These are phyloP conservation scores for Skeletonema costatum DNA, from an alignment of 108 stramenopile species.

Conservation along the genomic window DNA sequence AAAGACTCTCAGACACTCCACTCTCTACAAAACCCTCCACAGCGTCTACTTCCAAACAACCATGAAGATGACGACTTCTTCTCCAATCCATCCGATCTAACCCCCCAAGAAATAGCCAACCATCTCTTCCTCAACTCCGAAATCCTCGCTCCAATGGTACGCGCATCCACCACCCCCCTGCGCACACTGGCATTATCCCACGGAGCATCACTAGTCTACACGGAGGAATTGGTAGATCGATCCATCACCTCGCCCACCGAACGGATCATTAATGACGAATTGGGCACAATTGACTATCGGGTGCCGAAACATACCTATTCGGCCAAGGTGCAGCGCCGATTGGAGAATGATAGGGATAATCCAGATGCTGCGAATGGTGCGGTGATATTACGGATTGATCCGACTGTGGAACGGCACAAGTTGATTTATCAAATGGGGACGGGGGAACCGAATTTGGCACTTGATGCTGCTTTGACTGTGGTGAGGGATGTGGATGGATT, in stretches of 20 bases:
- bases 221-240: constrained; percentile 96
- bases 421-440: constrained; percentile 95
- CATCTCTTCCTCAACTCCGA: constrained; percentile 32
- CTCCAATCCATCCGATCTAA: background rate
- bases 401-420: constrained; percentile 64
- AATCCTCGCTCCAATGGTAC: constrained; percentile 91
- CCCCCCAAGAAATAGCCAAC: constrained; percentile 40
- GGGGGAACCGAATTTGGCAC: constrained; percentile 80
- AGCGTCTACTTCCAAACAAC: background rate
- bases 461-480: constrained; percentile 80
- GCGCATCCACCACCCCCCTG: constrained; percentile 91
- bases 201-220: constrained; percentile 91
- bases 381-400: constrained; percentile 76
- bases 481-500: constrained; percentile 85
- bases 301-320: constrained; percentile 54
- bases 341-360: constrained; percentile 49
- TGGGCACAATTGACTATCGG: constrained; percentile 90
- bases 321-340: constrained; percentile 53
- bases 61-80: background rate
- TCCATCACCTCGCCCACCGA: constrained; percentile 59
- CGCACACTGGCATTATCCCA: constrained; percentile 86
- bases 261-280: constrained; percentile 61
- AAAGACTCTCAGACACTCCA: background rate
- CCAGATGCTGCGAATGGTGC: constrained; percentile 39
- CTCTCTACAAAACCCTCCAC: background rate